Conservation (phyloP, 306 rosid genomes). For the Rosa persica region DNA sequence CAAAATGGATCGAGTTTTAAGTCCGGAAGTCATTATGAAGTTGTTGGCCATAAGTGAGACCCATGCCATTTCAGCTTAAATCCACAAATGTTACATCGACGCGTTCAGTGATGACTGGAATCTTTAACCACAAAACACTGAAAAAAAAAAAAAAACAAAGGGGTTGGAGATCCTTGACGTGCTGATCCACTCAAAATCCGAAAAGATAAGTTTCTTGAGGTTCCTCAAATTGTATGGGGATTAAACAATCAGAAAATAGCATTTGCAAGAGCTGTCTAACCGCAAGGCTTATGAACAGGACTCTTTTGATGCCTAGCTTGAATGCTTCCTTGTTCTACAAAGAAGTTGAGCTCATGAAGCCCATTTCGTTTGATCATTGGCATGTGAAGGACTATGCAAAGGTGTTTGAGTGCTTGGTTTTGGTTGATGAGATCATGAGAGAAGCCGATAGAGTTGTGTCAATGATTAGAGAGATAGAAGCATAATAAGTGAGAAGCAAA, state of each 20-base stretch:
- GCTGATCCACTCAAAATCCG: conserved; percentile 25
- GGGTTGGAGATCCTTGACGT: too few species aligned
- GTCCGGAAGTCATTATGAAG: too few species aligned
- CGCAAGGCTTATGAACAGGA: conserved; percentile 79
- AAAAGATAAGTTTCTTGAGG: conserved; percentile 63
- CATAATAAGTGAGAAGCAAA: conserved; percentile 22
- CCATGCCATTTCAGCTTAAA: too few species aligned
- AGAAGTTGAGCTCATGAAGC: conserved; percentile 69
- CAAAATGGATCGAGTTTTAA: too few species aligned
- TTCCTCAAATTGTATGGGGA: conserved; percentile 94
- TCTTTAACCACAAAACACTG: too few species aligned
- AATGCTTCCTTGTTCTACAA: conserved; percentile 93
- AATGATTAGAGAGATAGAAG: conserved; percentile 58
- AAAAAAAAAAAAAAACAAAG: too few species aligned
- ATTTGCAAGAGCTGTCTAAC: conserved; percentile 84
- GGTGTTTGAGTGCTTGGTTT: conserved; percentile 76
- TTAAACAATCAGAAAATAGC: conserved; percentile 93
- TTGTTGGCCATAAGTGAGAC: too few species aligned
- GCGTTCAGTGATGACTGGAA: too few species aligned
- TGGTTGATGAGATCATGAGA: conserved; percentile 59
- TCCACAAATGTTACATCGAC: too few species aligned
- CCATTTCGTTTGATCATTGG: conserved; percentile 90
- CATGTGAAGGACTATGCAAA: conserved; percentile 75
- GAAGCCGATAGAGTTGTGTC: conserved; percentile 75
- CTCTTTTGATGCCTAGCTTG: conserved; percentile 84